Evolutionary conservation across 2,329 filamentous ascomycete species (phyloP).

Genomic region (Keithomyces neogunnii): DNA sequence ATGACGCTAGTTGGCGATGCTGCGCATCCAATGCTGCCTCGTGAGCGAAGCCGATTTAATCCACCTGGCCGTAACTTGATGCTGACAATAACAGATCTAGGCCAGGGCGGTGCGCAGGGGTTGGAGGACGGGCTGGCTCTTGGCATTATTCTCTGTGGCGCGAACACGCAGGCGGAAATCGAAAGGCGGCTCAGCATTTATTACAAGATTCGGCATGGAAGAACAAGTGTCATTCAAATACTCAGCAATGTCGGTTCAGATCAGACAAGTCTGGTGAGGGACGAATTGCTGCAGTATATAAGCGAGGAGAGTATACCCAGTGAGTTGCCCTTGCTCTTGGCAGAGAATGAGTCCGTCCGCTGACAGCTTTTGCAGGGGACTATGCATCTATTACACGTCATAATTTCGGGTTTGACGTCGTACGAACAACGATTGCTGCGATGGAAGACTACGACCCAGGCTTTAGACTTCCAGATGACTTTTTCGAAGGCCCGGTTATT

Average conservation of each 20-base stretch:
- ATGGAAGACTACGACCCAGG: conserved; percentile 12
- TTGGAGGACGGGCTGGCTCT: conserved; percentile 28
- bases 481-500: conserved; percentile 13
- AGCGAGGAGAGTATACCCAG: conserved; percentile 20
- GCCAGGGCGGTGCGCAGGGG: conserved; percentile 26
- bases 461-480: conserved; percentile 12
- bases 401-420: conserved; percentile 15
- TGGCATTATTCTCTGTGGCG: conserved; percentile 18
- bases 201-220: conserved; percentile 15
- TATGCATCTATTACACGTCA: neutral
- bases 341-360: neutral
- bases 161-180: conserved; percentile 12
- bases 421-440: conserved; percentile 8
- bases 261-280: conserved; percentile 17
- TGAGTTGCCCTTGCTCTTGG: conserved; percentile 11
- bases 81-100: conserved; percentile 22
- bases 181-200: conserved; percentile 16
- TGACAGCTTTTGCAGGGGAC: conserved; percentile 2
- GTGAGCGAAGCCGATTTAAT: conserved; percentile 11
- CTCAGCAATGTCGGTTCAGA: conserved; percentile 29
- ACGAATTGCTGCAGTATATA: conserved; percentile 20
- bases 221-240: conserved; percentile 28
- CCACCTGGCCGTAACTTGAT: neutral
- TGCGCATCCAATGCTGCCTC: conserved; percentile 30
- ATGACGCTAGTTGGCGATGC: conserved; percentile 27